Conservation (phyloP, 441 rosid species). For the Erodium trifolium region DNA sequence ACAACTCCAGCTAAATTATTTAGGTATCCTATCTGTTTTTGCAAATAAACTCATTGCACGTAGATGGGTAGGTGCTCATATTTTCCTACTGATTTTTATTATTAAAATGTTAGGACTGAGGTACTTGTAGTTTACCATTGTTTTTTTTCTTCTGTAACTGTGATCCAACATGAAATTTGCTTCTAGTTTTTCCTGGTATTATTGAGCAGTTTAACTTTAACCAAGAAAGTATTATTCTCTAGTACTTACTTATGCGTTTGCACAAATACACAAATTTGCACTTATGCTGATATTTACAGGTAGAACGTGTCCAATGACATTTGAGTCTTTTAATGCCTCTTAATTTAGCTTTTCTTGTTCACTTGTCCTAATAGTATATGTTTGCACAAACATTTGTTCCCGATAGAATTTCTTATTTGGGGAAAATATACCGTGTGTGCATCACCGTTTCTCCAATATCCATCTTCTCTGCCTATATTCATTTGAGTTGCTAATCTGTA, state of each 20-base stretch:
- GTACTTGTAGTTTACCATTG: no score
- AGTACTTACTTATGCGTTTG: background rate
- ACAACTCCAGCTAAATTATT: conserved; percentile 68
- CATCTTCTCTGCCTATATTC: background rate
- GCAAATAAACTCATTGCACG: background rate
- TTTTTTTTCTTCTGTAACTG: background rate
- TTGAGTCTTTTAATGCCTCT: no score
- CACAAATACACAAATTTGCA: background rate
- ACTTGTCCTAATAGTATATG: background rate
- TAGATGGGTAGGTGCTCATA: background rate
- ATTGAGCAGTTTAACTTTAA: no score
- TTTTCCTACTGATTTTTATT: no score
- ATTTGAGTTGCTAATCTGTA: background rate
- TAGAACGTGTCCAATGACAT: background rate
- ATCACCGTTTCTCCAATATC: no score
- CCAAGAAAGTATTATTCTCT: background rate
- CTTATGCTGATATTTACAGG: background rate
- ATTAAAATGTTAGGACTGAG: no score
- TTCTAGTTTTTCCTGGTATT: background rate
- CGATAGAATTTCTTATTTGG: no score
- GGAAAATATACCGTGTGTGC: no score
- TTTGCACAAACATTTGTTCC: background rate
- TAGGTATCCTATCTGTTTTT: conserved; percentile 33
- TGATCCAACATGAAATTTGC: background rate
- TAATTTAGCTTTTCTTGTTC: background rate